Conservation (phyloP, 2,329 filamentous ascomycete genomes). For the Venturia effusa region DNA sequence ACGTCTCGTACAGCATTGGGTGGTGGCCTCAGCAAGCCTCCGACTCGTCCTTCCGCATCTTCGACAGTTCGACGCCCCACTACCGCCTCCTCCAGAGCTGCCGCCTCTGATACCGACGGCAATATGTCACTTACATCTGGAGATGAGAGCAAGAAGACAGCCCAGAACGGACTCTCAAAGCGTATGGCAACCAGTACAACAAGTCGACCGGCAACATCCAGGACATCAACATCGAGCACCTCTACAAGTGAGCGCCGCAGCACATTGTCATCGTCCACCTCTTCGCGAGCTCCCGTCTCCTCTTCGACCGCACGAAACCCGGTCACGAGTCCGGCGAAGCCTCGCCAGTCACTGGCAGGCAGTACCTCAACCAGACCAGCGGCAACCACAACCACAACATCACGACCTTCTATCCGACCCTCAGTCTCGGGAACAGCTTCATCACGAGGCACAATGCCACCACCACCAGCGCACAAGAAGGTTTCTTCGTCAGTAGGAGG, state of each 20-base stretch:
- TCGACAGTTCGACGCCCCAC: constrained; percentile 2
- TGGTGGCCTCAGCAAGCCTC: constrained; percentile 9
- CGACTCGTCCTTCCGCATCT: constrained; percentile 7
- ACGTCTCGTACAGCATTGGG: constrained; percentile 7
- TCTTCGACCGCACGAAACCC: neutral
- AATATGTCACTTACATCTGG: constrained; percentile 9
- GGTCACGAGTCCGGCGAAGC: constrained; percentile 6
- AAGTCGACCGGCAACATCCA: neutral
- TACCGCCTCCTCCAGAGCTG: constrained; percentile 2
- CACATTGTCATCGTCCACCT: constrained; percentile 3
- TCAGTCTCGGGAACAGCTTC: neutral
- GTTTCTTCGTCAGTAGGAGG: neutral
- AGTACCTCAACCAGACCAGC: neutral
- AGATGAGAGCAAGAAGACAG: constrained; percentile 9
- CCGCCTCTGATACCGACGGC: constrained; percentile 2
- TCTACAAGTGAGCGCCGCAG: constrained; percentile 3
- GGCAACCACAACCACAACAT: neutral
- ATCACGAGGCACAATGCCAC: neutral
- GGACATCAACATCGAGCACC: neutral
- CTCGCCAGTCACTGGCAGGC: constrained; percentile 4
- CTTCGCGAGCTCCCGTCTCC: neutral
- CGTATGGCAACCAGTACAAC: constrained; percentile 6
- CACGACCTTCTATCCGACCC: neutral
- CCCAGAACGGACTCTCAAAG: constrained; percentile 8
- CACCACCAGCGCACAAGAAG: neutral